Evolutionary conservation across 2,329 filamentous ascomycete genomes (phyloP).

Genomic region (Cercospora nicotianae): DNA sequence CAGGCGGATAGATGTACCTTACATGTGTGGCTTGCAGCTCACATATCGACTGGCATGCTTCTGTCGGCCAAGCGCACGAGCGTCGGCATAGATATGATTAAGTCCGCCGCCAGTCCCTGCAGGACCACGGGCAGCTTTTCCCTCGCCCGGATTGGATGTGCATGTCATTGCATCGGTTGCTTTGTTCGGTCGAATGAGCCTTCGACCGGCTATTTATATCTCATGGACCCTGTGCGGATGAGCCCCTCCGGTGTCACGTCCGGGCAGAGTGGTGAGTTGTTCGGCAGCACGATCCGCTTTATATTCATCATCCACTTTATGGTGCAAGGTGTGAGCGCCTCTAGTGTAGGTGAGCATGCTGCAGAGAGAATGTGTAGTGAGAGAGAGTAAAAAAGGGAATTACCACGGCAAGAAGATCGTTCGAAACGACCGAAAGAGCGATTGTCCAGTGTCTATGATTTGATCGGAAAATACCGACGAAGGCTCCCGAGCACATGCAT

Average conservation of each 20-base stretch:
- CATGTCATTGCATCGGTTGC: background rate
- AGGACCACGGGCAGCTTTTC: no score
- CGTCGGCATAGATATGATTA: background rate
- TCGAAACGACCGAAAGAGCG: no score
- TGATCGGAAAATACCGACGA: no score
- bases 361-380: no score
- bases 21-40: background rate
- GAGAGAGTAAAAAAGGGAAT: no score
- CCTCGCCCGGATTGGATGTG: no score
- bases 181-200: background rate
- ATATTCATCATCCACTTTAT: background rate
- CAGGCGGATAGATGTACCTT: background rate
- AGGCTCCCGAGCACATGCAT: no score
- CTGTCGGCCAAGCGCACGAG: background rate
- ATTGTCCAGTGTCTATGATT: no score
- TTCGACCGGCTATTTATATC: background rate
- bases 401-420: no score
- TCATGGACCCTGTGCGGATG: background rate
- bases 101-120: background rate
- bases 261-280: no score
- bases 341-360: no score
- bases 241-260: background rate
- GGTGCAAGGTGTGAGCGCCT: no score
- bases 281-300: background rate
- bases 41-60: background rate